Conservation (phyloP, 2,329 filamentous ascomycete genomes). For the Ophiosphaerella herpotricha region DNA sequence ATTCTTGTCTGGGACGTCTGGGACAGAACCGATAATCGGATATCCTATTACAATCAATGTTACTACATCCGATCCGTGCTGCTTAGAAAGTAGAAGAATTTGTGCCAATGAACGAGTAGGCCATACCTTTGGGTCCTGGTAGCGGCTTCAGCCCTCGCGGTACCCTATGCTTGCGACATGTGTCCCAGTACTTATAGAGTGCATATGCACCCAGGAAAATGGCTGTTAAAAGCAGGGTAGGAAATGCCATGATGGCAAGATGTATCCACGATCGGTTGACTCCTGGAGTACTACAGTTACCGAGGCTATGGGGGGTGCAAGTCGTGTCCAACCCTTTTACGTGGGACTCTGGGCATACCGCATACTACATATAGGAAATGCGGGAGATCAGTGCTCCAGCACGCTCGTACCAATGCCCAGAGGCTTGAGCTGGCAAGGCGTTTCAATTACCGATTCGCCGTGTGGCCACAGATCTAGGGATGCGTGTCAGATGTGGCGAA, state of each 20-base stretch:
- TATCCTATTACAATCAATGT: slow-evolving; percentile 39
- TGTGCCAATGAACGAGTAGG: slow-evolving; percentile 4
- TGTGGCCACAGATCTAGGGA: slow-evolving; percentile 14
- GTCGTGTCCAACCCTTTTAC: slow-evolving; percentile 14
- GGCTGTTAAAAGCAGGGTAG: slow-evolving; percentile 33
- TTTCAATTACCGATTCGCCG: slow-evolving; percentile 30
- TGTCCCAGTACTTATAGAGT: slow-evolving; percentile 35
- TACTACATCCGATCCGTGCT: slow-evolving; percentile 6
- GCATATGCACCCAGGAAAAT: slow-evolving; percentile 29
- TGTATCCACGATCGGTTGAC: slow-evolving; percentile 4
- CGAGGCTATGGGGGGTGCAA: slow-evolving; percentile 9
- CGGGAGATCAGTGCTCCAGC: slow-evolving; percentile 19
- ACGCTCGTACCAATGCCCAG: slow-evolving; percentile 15
- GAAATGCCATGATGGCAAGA: slow-evolving; percentile 35
- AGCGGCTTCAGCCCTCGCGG: slow-evolving; percentile 45
- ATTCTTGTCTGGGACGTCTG: slow-evolving; percentile 51
- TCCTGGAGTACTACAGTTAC: slow-evolving; percentile 9
- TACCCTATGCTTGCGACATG: slow-evolving; percentile 32
- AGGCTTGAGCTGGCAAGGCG: slow-evolving; percentile 12
- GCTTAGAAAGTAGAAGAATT: background rate
- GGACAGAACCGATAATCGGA: slow-evolving; percentile 50
- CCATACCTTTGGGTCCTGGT: slow-evolving; percentile 48
- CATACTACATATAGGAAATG: slow-evolving; percentile 36
- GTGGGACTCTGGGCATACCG: slow-evolving; percentile 11
- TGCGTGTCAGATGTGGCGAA: slow-evolving; percentile 24